These are phyloP conservation scores for Theileria sp. DNA, from an alignment of 169 alveolate genomes.

Conservation along the genomic window DNA sequence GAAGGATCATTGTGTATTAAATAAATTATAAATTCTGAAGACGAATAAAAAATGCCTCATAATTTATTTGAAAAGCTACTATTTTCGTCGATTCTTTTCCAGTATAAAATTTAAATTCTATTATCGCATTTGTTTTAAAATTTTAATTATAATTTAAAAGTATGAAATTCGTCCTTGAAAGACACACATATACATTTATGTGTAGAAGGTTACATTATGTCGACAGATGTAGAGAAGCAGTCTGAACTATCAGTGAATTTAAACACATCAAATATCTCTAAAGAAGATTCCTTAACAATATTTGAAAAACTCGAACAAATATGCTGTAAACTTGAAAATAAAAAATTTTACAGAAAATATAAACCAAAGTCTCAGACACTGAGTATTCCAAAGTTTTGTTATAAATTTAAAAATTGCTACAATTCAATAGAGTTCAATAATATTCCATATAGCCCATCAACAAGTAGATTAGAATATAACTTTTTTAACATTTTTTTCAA, in stretches of 20 bases:
- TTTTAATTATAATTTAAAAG: neutral
- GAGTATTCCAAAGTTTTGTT: neutral
- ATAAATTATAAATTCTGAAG: neutral
- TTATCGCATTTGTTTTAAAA: neutral
- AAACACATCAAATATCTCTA: neutral
- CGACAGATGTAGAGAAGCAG: neutral
- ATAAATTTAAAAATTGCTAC: conserved; percentile 23
- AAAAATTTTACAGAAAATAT: neutral
- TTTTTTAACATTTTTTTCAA: conserved; percentile 5
- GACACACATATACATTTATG: conserved; percentile 7
- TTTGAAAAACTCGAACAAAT: neutral
- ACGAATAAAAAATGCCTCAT: neutral
- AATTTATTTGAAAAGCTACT: neutral
- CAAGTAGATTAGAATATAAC: neutral
- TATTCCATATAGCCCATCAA: neutral
- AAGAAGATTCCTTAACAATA: neutral
- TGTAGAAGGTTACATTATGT: conserved; percentile 1
- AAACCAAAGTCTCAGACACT: neutral
- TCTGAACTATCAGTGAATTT: neutral
- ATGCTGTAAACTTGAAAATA: neutral
- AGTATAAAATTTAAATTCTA: neutral
- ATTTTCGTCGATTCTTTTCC: neutral
- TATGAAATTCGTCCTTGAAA: neutral
- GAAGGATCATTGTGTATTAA: neutral
- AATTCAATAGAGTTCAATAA: neutral